phyloP scores from a whole-genome alignment of 1,139 yeast genomes.

The Suhomyces bribrorum region DNA sequence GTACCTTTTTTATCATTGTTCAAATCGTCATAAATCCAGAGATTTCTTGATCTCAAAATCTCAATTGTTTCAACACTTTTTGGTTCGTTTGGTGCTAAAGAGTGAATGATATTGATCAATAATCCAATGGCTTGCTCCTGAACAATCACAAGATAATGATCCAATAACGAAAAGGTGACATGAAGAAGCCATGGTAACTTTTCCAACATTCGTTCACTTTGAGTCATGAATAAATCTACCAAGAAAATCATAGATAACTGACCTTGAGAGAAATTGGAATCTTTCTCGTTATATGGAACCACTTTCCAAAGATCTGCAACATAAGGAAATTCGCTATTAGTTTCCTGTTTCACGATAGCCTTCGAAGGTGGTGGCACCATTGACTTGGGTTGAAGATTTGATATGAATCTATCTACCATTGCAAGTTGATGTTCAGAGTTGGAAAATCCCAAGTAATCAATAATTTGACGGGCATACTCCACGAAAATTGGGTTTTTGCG shows the following conservation, averaged over 20 bases:
- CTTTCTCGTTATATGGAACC: conserved; percentile 62
- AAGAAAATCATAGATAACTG: conserved; percentile 83
- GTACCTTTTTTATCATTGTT: conserved; percentile 78
- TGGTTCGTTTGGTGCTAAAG: conserved; percentile 57
- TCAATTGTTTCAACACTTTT: conserved; percentile 55
- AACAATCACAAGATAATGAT: conserved; percentile 81
- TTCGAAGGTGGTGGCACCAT: conserved; percentile 74
- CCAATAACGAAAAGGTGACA: conserved; percentile 74
- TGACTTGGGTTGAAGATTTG: conserved; percentile 74
- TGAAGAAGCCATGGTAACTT: conserved; percentile 82
- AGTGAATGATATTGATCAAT: conserved; percentile 70
- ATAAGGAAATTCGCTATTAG: conserved; percentile 48
- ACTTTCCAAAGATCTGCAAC: conserved; percentile 68
- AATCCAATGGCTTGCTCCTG: conserved; percentile 83
- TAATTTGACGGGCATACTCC: conserved; percentile 74
- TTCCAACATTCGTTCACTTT: conserved; percentile 54
- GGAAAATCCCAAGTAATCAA: conserved; percentile 68
- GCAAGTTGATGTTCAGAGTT: conserved; percentile 53
- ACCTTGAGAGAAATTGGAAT: conserved; percentile 80
- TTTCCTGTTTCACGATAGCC: not conserved
- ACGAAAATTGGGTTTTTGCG: conserved; percentile 75
- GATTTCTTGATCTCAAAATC: conserved; percentile 51
- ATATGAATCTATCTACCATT: conserved; percentile 64
- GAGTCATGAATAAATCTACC: conserved; percentile 72
- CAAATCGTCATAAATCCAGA: conserved; percentile 90